A percentile compares a stretch with the other conserved stretches of the same genome.
Conservation (phyloP, 2,329 filamentous ascomycete species). For the Neophaeococcomyces mojaviensis region DNA sequence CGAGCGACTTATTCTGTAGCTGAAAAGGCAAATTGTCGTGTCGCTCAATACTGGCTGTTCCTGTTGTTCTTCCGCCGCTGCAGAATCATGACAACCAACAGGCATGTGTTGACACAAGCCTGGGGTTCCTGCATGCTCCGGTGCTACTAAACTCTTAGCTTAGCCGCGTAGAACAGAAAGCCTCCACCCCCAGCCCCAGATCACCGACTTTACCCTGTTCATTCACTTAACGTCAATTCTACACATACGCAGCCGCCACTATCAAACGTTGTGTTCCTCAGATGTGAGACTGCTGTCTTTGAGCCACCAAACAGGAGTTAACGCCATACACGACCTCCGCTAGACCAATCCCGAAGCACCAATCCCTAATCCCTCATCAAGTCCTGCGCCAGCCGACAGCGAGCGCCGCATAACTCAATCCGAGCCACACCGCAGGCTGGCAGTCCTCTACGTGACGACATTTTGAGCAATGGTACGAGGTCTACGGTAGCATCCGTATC, state of each 20-base stretch:
- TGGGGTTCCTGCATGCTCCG: constrained; percentile 5
- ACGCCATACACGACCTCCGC: no score
- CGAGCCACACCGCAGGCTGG: no score
- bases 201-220: background rate
- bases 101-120: no score
- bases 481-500: background rate
- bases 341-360: no score
- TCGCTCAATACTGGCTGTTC: no score
- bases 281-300: no score
- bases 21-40: background rate
- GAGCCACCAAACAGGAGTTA: background rate
- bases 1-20: constrained; percentile 47
- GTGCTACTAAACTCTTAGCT: background rate
- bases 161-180: background rate
- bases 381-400: no score
- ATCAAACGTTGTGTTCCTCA: no score
- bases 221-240: background rate
- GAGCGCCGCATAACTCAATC: no score
- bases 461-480: background rate
- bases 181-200: background rate
- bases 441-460: background rate
- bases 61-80: no score
- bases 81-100: background rate
- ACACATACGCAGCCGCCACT: no score
- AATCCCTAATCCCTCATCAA: background rate